phyloP scores from a whole-genome alignment of 352 stramenopile species.

The Globisporangium rhizosaccharum region DNA sequence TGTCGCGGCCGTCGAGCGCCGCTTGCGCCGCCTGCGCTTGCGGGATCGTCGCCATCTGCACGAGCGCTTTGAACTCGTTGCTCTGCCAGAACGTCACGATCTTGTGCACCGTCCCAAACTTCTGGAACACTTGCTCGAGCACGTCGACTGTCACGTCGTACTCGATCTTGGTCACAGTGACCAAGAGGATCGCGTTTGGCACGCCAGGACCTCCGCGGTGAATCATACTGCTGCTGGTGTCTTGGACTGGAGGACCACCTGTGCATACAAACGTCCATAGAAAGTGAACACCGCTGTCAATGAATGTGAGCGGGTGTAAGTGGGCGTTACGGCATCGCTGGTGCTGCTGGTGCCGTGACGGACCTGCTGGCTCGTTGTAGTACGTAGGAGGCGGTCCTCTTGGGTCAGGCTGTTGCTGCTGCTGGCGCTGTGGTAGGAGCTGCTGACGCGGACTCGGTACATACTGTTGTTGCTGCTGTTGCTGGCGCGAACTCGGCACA shows the following conservation, averaged over 20 bases:
- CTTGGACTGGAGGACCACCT: background rate
- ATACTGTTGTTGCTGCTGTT: slow-evolving; percentile 16
- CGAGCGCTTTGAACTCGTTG: slow-evolving; percentile 74
- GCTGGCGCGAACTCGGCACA: slow-evolving; percentile 2
- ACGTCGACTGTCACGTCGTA: slow-evolving; percentile 81
- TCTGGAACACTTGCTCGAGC: slow-evolving; percentile 79
- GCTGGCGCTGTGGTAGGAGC: slow-evolving; percentile 14
- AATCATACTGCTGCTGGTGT: slow-evolving; percentile 2
- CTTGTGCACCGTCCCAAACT: slow-evolving; percentile 81
- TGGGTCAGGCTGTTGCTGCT: slow-evolving; percentile 12
- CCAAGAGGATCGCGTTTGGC: slow-evolving; percentile 73
- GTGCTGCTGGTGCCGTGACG: too few species aligned
- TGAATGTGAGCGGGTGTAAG: background rate
- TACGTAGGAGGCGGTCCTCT: background rate
- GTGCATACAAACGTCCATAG: too few species aligned
- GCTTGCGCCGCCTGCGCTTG: slow-evolving; percentile 66
- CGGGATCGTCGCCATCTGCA: slow-evolving; percentile 73
- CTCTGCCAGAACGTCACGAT: slow-evolving; percentile 83
- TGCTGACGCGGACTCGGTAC: slow-evolving; percentile 3
- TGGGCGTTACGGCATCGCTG: too few species aligned
- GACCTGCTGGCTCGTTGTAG: slow-evolving; percentile 4
- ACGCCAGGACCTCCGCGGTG: slow-evolving; percentile 29
- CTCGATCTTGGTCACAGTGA: slow-evolving; percentile 75
- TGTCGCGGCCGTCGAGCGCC: slow-evolving; percentile 72
- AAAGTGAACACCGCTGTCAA: background rate